phyloP scores from a whole-genome alignment of 2,329 filamentous ascomycete genomes.

The Nemania sp. region DNA sequence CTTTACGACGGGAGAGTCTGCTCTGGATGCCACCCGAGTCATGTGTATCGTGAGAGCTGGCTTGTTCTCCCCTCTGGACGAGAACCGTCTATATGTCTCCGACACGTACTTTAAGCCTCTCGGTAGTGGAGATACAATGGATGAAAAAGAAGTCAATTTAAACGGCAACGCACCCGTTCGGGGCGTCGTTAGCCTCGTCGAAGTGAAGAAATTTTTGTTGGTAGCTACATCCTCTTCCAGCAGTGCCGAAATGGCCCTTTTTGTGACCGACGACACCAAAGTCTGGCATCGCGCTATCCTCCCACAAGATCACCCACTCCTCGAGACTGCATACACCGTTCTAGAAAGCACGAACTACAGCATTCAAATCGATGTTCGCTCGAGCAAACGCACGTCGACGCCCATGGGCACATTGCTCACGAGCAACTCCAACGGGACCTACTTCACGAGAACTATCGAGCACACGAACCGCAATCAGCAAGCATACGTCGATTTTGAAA shows the following conservation, averaged over 20 bases:
- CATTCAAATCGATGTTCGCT: conserved; percentile 94
- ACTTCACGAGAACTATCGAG: conserved; percentile 89
- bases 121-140: conserved; percentile 49
- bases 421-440: conserved; percentile 96
- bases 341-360: conserved; percentile 97
- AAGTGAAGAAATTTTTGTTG: conserved; percentile 85
- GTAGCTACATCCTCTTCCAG: conserved; percentile 78
- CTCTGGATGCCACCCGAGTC: conserved; percentile 70
- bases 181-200: conserved; percentile 80
- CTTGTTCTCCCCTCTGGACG: conserved; percentile 70
- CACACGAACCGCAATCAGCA: conserved; percentile 82
- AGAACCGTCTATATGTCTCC: conserved; percentile 79
- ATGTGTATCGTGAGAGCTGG: conserved; percentile 80
- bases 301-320: conserved; percentile 74
- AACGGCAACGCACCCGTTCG: conserved; percentile 73
- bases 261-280: conserved; percentile 80
- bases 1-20: conserved; percentile 71
- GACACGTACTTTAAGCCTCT: conserved; percentile 77
- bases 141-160: conserved; percentile 76
- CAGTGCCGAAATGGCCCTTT: conserved; percentile 90
- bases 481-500: conserved; percentile 92
- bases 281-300: conserved; percentile 94
- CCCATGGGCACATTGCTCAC: conserved; percentile 90
- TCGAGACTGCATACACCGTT: conserved; percentile 89
- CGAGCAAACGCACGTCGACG: conserved; percentile 61